phyloP scores from a whole-genome alignment of 305 asterid species.

The Euphrasia arctica region DNA sequence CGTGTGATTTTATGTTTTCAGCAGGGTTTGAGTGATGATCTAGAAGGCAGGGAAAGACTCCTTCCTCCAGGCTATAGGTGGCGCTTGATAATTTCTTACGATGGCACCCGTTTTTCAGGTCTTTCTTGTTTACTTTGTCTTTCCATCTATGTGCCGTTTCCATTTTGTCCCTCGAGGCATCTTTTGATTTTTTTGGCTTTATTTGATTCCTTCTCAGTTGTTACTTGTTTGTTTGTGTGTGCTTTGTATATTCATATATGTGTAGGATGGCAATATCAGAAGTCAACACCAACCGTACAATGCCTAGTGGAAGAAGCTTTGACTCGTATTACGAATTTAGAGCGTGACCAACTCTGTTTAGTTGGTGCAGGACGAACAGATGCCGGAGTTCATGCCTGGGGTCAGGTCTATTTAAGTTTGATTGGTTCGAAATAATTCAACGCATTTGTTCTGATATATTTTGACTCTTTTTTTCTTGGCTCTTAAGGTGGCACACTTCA shows the following conservation, averaged over 20 bases:
- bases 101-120: conserved; percentile 90
- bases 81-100: conserved; percentile 80
- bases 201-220: neutral
- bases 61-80: conserved; percentile 51
- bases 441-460: neutral
- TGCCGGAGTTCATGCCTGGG: conserved; percentile 96
- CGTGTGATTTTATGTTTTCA: conserved; percentile 17
- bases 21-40: conserved; percentile 37
- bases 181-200: conserved; percentile 9
- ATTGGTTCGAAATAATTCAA: conserved; percentile 10
- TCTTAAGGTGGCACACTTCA: conserved; percentile 81
- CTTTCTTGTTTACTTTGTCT: conserved; percentile 11
- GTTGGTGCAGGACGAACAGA: conserved; percentile 96
- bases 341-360: conserved; percentile 56
- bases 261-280: conserved; percentile 90
- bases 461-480: conserved; percentile 17
- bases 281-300: conserved; percentile 79
- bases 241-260: neutral
- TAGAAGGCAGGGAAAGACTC: conserved; percentile 25
- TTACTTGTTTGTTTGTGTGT: conserved; percentile 2
- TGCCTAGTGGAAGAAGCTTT: conserved; percentile 68
- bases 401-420: conserved; percentile 62
- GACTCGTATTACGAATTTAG: conserved; percentile 53
- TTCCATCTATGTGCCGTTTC: neutral
- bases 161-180: conserved; percentile 2